Evolutionary conservation across 768 basidiomycete genomes (phyloP).

Genomic region (Zangia roseola): DNA sequence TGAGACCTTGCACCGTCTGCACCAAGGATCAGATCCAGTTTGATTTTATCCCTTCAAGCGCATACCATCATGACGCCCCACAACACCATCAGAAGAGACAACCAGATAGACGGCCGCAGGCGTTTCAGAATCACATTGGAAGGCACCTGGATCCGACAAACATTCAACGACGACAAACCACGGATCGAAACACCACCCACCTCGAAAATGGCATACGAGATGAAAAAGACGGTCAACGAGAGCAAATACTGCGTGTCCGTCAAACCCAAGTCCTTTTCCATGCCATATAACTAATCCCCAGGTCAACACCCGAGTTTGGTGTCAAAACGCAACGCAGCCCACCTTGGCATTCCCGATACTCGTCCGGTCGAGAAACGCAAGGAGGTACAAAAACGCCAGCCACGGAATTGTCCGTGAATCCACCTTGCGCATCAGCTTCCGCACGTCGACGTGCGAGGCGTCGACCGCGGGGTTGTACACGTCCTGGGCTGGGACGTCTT

Average conservation of each 20-base stretch:
- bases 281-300: conserved; percentile 53
- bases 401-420: conserved; percentile 66
- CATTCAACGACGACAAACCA: background rate
- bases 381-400: conserved; percentile 72
- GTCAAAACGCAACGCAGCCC: background rate
- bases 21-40: conserved; percentile 1
- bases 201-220: conserved; percentile 71
- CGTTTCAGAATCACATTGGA: conserved; percentile 73
- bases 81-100: conserved; percentile 67
- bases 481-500: background rate
- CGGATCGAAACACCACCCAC: conserved; percentile 25
- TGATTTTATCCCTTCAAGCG: background rate
- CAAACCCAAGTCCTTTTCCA: conserved; percentile 58
- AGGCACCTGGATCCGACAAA: conserved; percentile 45
- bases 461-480: conserved; percentile 50
- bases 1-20: conserved; percentile 71
- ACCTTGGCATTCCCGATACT: conserved; percentile 47
- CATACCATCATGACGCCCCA: conserved; percentile 77
- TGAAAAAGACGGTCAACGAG: conserved; percentile 59
- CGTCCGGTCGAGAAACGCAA: conserved; percentile 67
- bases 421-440: conserved; percentile 67
- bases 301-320: background rate
- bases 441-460: conserved; percentile 62
- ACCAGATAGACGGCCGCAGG: conserved; percentile 74
- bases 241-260: conserved; percentile 66